Conservation (phyloP, 2,329 filamentous ascomycete genomes). For the Neofusicoccum parvum region DNA sequence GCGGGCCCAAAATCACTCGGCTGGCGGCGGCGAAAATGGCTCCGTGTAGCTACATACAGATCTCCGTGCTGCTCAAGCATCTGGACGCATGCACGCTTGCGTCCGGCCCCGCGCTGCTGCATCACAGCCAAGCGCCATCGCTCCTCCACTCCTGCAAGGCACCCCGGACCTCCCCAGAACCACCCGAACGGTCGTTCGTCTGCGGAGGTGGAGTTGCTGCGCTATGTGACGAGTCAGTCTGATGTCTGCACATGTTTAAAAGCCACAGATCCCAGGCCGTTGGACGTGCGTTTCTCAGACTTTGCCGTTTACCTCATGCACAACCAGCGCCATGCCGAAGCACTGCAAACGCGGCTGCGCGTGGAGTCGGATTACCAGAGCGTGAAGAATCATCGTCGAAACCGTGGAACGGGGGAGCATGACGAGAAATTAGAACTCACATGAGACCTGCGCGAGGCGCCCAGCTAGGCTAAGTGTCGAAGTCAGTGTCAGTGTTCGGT, state of each 20-base stretch:
- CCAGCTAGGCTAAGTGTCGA: neutral
- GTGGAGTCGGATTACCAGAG: constrained; percentile 53
- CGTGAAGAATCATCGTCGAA: constrained; percentile 30
- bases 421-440: constrained; percentile 11
- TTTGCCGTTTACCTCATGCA: constrained; percentile 54
- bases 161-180: constrained; percentile 13
- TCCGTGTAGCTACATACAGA: constrained; percentile 3
- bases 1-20: neutral
- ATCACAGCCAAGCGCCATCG: neutral
- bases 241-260: neutral
- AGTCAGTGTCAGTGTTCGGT: neutral
- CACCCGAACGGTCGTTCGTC: neutral
- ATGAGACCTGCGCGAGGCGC: constrained; percentile 20
- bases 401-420: neutral
- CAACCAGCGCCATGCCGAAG: constrained; percentile 46
- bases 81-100: constrained; percentile 6
- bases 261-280: neutral
- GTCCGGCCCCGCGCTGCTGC: constrained; percentile 3
- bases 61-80: neutral
- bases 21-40: constrained; percentile 3
- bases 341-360: constrained; percentile 48
- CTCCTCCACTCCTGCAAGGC: constrained; percentile 15
- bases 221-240: constrained; percentile 21
- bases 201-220: constrained; percentile 9
- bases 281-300: constrained; percentile 38